phyloP scores from a whole-genome alignment of 306 rosid species.

The Pachyrhizus erosus region DNA sequence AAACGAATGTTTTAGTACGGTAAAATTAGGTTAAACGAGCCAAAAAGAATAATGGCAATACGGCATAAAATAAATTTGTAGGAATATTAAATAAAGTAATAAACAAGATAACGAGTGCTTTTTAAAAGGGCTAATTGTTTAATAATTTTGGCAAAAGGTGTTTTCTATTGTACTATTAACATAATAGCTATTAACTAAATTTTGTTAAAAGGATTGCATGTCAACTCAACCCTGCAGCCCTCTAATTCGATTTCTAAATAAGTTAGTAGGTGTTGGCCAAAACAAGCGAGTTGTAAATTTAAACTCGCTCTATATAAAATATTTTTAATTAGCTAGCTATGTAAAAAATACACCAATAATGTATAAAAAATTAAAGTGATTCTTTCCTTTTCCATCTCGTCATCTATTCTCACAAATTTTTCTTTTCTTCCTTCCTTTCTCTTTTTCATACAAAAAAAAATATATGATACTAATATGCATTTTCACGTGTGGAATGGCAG shows the following conservation, averaged over 20 bases:
- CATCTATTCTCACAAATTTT: not conserved
- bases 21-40: slow-evolving; percentile 16
- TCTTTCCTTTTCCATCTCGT: too few species aligned
- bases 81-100: not conserved
- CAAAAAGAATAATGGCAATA: not conserved
- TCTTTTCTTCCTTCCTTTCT: not conserved
- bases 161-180: not conserved
- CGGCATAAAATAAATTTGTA: slow-evolving; percentile 2
- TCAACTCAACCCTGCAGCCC: not conserved
- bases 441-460: not conserved
- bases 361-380: too few species aligned
- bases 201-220: not conserved
- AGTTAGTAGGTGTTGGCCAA: too few species aligned
- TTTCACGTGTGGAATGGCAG: not conserved
- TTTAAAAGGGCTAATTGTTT: not conserved
- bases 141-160: not conserved
- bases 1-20: not conserved
- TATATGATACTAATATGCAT: not conserved
- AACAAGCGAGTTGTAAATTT: too few species aligned
- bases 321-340: too few species aligned
- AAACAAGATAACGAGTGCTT: not conserved
- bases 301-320: too few species aligned
- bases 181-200: too few species aligned
- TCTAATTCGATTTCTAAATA: too few species aligned
- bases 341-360: too few species aligned